Evolutionary conservation across 2,329 filamentous ascomycete species (phyloP), one percentile per base, ranked within the genome.

Genomic region (Alternaria burnsii): DNA sequence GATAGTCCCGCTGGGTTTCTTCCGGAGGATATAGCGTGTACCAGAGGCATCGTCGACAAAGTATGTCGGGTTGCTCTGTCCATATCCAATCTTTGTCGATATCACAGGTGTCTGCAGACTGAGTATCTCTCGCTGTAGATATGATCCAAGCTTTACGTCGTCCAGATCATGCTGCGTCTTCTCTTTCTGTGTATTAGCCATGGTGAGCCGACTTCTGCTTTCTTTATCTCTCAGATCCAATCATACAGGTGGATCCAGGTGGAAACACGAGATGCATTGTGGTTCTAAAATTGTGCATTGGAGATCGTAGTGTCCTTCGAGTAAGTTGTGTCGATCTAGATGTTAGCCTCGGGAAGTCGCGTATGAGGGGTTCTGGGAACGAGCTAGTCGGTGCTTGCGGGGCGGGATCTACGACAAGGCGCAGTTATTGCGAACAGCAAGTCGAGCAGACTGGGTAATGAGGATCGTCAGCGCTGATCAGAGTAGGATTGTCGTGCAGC

Each of bases 1-100:
- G 42, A 98, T 90, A 80, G 90, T 89, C 63, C 94, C 94, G 5
- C 94, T 92, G 0, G 94, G 95, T 81, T 97, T 97, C 86, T 98
- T 98, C 76, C 94, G 91, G 81, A 98, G 85, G 30, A 98, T 95
- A 79, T 89, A 97, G 73, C 89, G 87, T 65, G 82, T 78, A 51
- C 88, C 86, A 73, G 88, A 83, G 2, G 73, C 65, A 61, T 89
- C 88, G 18, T 89, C 95, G 72, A 98, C 85, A 71, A 93, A 92
- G 81, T 98, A 98, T 1, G 94, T 98, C 42, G 95, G 94, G 77
- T 98, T 98, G 62, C 93, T 97, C 81, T 98, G 94, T 54, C 94
- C 95, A 77, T 95, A 98, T 74, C 94, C 93, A 76, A 98, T 98
- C 90, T 97, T 79, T 9, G 74, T 76, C 7, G 73, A 75, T 18